Conservation (phyloP, 83 land plant species). For the Diphasiastrum complanatum region DNA sequence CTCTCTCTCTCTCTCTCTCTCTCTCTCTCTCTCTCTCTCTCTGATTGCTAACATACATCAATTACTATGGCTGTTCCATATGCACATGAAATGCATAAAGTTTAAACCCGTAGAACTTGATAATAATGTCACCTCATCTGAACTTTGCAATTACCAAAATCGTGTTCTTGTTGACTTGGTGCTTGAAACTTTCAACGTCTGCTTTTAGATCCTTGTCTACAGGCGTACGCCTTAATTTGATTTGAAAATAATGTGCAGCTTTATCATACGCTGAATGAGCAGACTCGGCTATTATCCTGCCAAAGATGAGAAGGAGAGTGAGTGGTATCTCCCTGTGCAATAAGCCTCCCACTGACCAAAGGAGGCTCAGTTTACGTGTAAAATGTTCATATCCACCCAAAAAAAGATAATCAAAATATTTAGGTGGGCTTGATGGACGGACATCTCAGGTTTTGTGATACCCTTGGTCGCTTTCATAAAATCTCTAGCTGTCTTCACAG, state of each 20-base stretch:
- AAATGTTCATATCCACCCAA: too few relatives aligned
- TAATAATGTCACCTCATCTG: neutral
- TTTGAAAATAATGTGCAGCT: slow-evolving; percentile 94
- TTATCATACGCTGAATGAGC: slow-evolving; percentile 99
- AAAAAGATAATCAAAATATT: too few relatives aligned
- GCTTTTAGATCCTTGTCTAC: slow-evolving; percentile 68
- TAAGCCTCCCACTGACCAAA: too few relatives aligned
- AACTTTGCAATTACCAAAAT: slow-evolving; percentile 51
- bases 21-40: too few relatives aligned
- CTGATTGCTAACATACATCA: too few relatives aligned
- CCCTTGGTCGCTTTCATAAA: slow-evolving; percentile 82
- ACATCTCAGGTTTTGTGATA: slow-evolving; percentile 91
- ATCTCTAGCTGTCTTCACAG: slow-evolving; percentile 91
- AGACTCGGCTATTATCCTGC: slow-evolving; percentile 91
- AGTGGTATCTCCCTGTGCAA: too few relatives aligned
- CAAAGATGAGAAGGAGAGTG: neutral
- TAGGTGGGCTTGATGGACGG: slow-evolving; percentile 10
- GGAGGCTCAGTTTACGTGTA: too few relatives aligned
- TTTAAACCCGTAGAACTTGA: too few relatives aligned
- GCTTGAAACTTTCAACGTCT: slow-evolving; percentile 60
- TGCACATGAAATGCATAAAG: too few relatives aligned
- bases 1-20: too few relatives aligned
- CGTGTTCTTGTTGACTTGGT: slow-evolving; percentile 69
- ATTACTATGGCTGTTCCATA: too few relatives aligned
- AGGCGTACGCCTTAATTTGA: slow-evolving; percentile 79